Evolutionary conservation across 2,329 filamentous ascomycete species (phyloP).

Genomic region (Colletotrichum incanum): DNA sequence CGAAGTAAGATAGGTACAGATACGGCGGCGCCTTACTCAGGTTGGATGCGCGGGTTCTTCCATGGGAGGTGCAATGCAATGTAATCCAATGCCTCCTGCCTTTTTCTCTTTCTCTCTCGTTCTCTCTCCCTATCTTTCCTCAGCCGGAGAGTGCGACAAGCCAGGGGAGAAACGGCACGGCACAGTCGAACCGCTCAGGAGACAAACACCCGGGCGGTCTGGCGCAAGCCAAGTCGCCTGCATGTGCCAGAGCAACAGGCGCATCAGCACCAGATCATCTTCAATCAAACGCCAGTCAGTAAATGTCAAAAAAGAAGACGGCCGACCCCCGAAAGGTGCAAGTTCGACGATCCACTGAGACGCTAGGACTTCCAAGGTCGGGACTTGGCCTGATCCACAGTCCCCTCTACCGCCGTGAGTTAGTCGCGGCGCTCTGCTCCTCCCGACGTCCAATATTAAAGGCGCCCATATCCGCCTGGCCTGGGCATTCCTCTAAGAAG

Average conservation of each 20-base stretch:
- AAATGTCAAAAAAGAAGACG: slow-evolving; percentile 28
- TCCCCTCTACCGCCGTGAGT: slow-evolving; percentile 23
- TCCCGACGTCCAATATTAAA: slow-evolving; percentile 4
- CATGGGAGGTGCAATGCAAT: not conserved
- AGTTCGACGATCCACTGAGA: slow-evolving; percentile 29
- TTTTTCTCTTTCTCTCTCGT: too few species aligned
- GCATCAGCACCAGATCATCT: not conserved
- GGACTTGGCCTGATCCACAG: slow-evolving; percentile 25
- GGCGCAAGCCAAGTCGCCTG: not conserved
- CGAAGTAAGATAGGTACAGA: not conserved
- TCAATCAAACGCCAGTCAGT: slow-evolving; percentile 13
- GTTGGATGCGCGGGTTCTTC: slow-evolving; percentile 8
- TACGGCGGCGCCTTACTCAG: slow-evolving; percentile 8
- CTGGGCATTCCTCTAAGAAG: slow-evolving; percentile 22
- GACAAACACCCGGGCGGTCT: not conserved
- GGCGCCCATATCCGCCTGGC: slow-evolving; percentile 17
- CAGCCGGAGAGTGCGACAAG: slow-evolving; percentile 4
- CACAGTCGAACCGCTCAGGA: not conserved
- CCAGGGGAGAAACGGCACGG: not conserved
- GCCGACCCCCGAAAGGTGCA: slow-evolving; percentile 32
- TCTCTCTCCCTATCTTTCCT: not conserved
- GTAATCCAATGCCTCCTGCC: slow-evolving; percentile 11
- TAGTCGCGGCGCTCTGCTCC: slow-evolving; percentile 8
- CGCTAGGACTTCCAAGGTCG: slow-evolving; percentile 25
- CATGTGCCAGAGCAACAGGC: not conserved